A percentile compares a stretch with the other conserved stretches of the same genome.
Evolutionary conservation across 108 stramenopile species (phyloP).

Genomic region (Aureococcus anophagefferens): DNA sequence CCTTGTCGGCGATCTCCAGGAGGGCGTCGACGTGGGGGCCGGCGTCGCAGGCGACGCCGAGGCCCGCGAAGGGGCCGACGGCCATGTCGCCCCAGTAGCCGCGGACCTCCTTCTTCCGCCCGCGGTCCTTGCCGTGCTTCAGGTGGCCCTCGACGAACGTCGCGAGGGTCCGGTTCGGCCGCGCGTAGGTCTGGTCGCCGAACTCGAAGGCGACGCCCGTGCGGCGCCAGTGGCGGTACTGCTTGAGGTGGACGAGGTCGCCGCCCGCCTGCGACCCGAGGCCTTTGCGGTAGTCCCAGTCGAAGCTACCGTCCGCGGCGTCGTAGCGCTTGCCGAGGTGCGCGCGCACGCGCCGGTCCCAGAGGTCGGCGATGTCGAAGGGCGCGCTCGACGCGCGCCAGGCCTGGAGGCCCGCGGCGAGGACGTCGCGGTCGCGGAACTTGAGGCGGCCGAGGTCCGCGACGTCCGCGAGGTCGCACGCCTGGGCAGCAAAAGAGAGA

Average conservation of each 20-base stretch:
- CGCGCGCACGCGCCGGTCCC: conserved; percentile 40
- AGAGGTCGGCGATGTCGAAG: conserved; percentile 24
- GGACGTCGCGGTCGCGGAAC: conserved; percentile 31
- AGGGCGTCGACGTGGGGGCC: conserved; percentile 42
- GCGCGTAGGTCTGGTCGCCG: conserved; percentile 49
- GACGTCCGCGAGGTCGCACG: conserved; percentile 10
- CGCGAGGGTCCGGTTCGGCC: conserved; percentile 43
- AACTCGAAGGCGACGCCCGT: conserved; percentile 61
- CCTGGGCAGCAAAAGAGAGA: too few relatives aligned
- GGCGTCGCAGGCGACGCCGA: conserved; percentile 40
- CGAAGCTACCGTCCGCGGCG: conserved; percentile 36
- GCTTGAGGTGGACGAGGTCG: conserved; percentile 54
- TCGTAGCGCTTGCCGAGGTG: conserved; percentile 54
- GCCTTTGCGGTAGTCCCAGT: conserved; percentile 54
- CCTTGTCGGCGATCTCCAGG: conserved; percentile 51
- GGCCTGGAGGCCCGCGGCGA: conserved; percentile 20
- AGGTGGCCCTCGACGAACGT: conserved; percentile 34
- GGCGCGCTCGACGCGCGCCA: neutral
- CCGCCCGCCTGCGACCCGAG: conserved; percentile 17
- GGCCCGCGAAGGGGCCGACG: conserved; percentile 43
- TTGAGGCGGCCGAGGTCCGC: conserved; percentile 42
- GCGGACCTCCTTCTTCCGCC: conserved; percentile 33
- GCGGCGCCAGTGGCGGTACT: conserved; percentile 54
- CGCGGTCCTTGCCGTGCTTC: conserved; percentile 33
- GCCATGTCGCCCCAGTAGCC: conserved; percentile 61